Percentiles rank a stretch among this genome's conserved stretches.
Evolutionary conservation across 2,329 filamentous ascomycete genomes (phyloP).

Genomic region (Neonectria sp.): DNA sequence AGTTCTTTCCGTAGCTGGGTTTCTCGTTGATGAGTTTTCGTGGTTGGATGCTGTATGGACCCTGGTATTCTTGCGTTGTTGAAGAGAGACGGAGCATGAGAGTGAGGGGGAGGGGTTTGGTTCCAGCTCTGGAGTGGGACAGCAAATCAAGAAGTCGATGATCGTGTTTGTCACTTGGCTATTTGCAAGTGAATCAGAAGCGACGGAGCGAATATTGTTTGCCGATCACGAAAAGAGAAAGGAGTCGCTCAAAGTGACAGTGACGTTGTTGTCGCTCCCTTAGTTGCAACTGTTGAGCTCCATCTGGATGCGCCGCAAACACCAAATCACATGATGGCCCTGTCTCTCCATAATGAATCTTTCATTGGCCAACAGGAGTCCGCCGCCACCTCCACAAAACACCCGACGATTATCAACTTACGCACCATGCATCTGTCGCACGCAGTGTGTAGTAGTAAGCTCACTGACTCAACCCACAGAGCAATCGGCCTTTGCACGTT

Average conservation of each 20-base stretch:
- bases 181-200: not conserved
- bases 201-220: not conserved
- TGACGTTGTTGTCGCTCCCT: not conserved
- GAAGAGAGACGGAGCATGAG: not conserved
- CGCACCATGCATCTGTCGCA: slow-evolving; percentile 24
- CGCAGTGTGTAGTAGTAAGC: slow-evolving; percentile 25
- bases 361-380: slow-evolving; percentile 23
- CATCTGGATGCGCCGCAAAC: slow-evolving; percentile 8
- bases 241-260: not conserved
- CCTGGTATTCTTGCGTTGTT: not conserved
- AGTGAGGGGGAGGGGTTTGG: slow-evolving; percentile 20
- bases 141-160: not conserved
- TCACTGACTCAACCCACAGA: slow-evolving; percentile 26
- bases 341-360: not conserved
- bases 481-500: slow-evolving; percentile 1
- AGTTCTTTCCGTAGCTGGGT: not conserved
- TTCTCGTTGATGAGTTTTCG: not conserved
- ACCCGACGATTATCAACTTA: slow-evolving; percentile 26
- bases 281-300: slow-evolving; percentile 9
- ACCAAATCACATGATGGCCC: slow-evolving; percentile 42
- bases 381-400: slow-evolving; percentile 29
- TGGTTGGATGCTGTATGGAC: not conserved
- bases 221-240: not conserved
- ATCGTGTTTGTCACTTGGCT: not conserved
- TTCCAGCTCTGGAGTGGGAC: slow-evolving; percentile 1